phyloP scores from a whole-genome alignment of 768 basidiomycete species.

The Mycena indigotica region DNA sequence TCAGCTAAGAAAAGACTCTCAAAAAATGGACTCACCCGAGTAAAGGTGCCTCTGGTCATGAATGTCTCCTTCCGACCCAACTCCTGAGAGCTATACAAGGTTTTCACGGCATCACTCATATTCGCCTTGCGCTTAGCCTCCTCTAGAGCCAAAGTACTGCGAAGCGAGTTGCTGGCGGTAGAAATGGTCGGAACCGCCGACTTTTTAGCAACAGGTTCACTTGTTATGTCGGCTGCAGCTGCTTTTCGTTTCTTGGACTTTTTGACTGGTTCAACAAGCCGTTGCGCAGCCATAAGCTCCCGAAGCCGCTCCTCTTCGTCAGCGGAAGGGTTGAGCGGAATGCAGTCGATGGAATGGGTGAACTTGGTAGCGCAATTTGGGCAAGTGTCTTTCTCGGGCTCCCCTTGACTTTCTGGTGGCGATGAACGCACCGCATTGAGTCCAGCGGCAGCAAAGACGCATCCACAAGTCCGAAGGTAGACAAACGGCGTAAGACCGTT shows the following conservation, averaged over 20 bases:
- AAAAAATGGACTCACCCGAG: slow-evolving; percentile 59
- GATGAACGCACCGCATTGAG: slow-evolving; percentile 48
- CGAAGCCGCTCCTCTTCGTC: slow-evolving; percentile 69
- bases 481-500: slow-evolving; percentile 88
- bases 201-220: slow-evolving; percentile 51
- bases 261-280: slow-evolving; percentile 57
- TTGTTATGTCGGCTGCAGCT: slow-evolving; percentile 36
- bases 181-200: slow-evolving; percentile 44
- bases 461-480: slow-evolving; percentile 83
- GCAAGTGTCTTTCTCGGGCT: slow-evolving; percentile 50
- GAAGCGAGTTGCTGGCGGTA: slow-evolving; percentile 65
- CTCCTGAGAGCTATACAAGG: slow-evolving; percentile 68
- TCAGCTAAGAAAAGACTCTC: not conserved
- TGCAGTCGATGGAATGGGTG: slow-evolving; percentile 53
- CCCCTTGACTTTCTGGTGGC: slow-evolving; percentile 29
- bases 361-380: slow-evolving; percentile 80
- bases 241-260: slow-evolving; percentile 68
- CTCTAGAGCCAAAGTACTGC: slow-evolving; percentile 72
- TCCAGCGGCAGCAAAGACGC: slow-evolving; percentile 86
- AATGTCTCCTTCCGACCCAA: slow-evolving; percentile 78
- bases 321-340: slow-evolving; percentile 66
- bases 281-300: slow-evolving; percentile 56
- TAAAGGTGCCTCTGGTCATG: slow-evolving; percentile 91
- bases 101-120: slow-evolving; percentile 88
- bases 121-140: slow-evolving; percentile 80